Conservation (phyloP, 192 early-diverging fungal species). For the Coemansia sp. region DNA sequence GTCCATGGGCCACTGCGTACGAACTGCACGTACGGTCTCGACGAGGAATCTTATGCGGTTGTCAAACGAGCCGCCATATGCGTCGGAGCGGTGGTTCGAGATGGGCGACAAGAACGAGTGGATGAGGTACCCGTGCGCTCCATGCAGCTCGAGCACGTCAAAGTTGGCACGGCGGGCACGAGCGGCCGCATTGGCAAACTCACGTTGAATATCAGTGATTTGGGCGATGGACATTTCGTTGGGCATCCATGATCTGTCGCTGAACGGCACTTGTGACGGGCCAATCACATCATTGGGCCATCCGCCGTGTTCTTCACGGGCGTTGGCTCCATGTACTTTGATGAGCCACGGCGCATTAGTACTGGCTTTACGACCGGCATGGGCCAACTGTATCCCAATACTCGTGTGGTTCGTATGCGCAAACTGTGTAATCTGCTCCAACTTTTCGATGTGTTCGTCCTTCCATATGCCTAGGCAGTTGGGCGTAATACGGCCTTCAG, state of each 20-base stretch:
- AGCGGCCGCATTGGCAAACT: conserved; percentile 65
- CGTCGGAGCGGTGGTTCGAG: conserved; percentile 83
- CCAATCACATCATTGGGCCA: conserved; percentile 74
- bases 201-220: conserved; percentile 63
- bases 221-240: conserved; percentile 64
- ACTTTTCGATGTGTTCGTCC: conserved; percentile 69
- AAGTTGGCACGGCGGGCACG: conserved; percentile 80
- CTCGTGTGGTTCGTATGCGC: conserved; percentile 61
- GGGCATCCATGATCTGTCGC: conserved; percentile 20
- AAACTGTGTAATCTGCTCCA: conserved; percentile 53
- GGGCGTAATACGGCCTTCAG: conserved; percentile 79
- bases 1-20: conserved; percentile 70
- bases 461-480: conserved; percentile 79
- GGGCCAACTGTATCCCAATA: conserved; percentile 76
- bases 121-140: conserved; percentile 88
- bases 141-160: conserved; percentile 88
- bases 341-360: conserved; percentile 32
- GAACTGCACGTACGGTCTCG: conserved; percentile 65
- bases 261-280: conserved; percentile 59
- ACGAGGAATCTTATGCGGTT: conserved; percentile 79
- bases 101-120: conserved; percentile 77
- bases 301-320: conserved; percentile 53
- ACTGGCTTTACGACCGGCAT: conserved; percentile 78
- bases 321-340: conserved; percentile 12
- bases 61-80: conserved; percentile 89